A percentile compares a stretch with the other conserved stretches of the same genome.
phyloP scores from a whole-genome alignment of 306 rosid genomes.

The Malus orientalis region DNA sequence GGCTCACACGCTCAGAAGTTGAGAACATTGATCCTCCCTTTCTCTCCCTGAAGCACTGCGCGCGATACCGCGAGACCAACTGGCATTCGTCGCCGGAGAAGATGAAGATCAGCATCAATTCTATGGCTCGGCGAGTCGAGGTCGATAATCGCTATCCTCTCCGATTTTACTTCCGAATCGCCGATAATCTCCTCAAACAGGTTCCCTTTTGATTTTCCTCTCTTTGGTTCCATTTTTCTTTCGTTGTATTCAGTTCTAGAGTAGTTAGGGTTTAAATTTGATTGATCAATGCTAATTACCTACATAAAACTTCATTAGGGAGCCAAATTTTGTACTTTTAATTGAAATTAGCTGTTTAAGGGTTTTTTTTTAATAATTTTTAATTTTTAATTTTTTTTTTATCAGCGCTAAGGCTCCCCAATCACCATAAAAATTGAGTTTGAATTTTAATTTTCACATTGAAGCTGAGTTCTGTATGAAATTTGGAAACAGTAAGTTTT shows the following conservation, averaged over 20 bases:
- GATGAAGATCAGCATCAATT: slow-evolving; percentile 71
- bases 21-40: slow-evolving; percentile 7
- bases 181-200: slow-evolving; percentile 92
- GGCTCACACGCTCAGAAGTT: slow-evolving; percentile 9
- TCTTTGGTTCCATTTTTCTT: not conserved
- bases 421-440: not conserved
- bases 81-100: slow-evolving; percentile 28
- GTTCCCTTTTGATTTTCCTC: slow-evolving; percentile 16
- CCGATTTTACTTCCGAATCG: slow-evolving; percentile 77
- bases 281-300: not conserved
- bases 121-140: slow-evolving; percentile 56
- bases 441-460: not conserved
- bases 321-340: not conserved
- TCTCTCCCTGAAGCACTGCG: not conserved
- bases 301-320: not conserved
- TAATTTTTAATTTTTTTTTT: too few relatives aligned
- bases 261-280: not conserved
- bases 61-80: not conserved
- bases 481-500: not conserved
- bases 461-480: not conserved
- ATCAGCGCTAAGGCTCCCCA: not conserved
- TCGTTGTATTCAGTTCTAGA: not conserved
- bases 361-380: not conserved
- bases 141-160: slow-evolving; percentile 82
- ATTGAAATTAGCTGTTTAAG: not conserved